Evolutionary conservation across 805 yeast genomes (phyloP).

Genomic region (Ogataea naganishii): DNA sequence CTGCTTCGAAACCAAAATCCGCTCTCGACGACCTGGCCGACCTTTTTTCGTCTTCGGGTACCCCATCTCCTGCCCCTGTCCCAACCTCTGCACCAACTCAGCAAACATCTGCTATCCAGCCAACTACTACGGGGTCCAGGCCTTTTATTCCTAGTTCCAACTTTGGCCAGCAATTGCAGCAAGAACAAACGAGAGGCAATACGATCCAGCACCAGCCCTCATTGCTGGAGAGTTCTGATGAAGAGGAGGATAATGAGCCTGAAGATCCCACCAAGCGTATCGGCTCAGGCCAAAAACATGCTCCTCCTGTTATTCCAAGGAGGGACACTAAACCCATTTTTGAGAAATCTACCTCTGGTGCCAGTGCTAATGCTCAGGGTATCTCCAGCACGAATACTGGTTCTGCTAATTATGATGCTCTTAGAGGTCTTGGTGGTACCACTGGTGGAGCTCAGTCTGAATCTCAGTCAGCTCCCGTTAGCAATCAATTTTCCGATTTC

Average conservation of each 20-base stretch:
- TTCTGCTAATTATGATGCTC: slow-evolving; percentile 39
- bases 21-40: slow-evolving; percentile 62
- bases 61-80: slow-evolving; percentile 19
- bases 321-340: slow-evolving; percentile 26
- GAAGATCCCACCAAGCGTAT: slow-evolving; percentile 18
- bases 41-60: slow-evolving; percentile 38
- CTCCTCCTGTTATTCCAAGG: slow-evolving; percentile 26
- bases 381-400: slow-evolving; percentile 4
- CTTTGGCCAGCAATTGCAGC: slow-evolving; percentile 70
- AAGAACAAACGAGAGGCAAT: no score
- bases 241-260: slow-evolving; percentile 29
- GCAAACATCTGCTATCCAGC: slow-evolving; percentile 10
- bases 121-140: slow-evolving; percentile 24
- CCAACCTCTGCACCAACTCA: slow-evolving; percentile 5
- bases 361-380: slow-evolving; percentile 9
- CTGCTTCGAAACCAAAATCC: slow-evolving; percentile 17
- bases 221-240: slow-evolving; percentile 26
- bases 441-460: slow-evolving; percentile 9
- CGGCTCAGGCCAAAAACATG: slow-evolving; percentile 12
- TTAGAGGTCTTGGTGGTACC: slow-evolving; percentile 21
- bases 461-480: slow-evolving; percentile 42
- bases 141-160: slow-evolving; percentile 73
- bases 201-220: slow-evolving; percentile 25
- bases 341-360: slow-evolving; percentile 8
- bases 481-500: no score